phyloP scores from a whole-genome alignment of 2,329 filamentous ascomycete species.

The Aspergillus sp. region DNA sequence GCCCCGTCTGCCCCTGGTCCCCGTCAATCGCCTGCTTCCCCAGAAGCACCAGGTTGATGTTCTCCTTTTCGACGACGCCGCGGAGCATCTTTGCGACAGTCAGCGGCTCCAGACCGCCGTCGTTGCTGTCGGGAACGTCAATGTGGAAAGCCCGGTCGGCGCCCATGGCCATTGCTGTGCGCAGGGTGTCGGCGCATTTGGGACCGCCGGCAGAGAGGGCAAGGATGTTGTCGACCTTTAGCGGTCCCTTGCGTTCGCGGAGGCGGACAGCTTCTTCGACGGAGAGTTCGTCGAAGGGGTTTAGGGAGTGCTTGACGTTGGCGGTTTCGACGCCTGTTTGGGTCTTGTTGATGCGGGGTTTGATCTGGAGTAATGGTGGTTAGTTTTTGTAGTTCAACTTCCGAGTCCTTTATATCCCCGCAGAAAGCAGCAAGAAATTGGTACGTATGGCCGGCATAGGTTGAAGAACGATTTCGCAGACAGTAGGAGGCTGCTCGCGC shows the following conservation, averaged over 20 bases:
- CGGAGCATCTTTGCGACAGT: slow-evolving; percentile 88
- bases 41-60: slow-evolving; percentile 87
- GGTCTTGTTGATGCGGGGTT: slow-evolving; percentile 71
- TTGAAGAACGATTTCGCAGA: background rate
- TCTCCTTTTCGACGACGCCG: slow-evolving; percentile 79
- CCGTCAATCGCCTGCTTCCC: slow-evolving; percentile 99
- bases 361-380: slow-evolving; percentile 55
- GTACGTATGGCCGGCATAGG: background rate
- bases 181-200: slow-evolving; percentile 85
- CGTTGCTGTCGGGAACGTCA: slow-evolving; percentile 73
- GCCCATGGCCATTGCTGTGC: slow-evolving; percentile 98
- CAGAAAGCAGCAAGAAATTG: background rate
- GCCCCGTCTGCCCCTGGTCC: slow-evolving; percentile 92
- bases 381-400: background rate
- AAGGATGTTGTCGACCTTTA: slow-evolving; percentile 87
- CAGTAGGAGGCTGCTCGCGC: slow-evolving; percentile 16
- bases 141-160: slow-evolving; percentile 91
- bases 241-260: slow-evolving; percentile 77
- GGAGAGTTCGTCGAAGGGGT: slow-evolving; percentile 98
- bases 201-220: slow-evolving; percentile 85
- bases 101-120: slow-evolving; percentile 75
- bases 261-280: slow-evolving; percentile 95
- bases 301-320: slow-evolving; percentile 96
- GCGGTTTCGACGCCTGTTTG: slow-evolving; percentile 88
- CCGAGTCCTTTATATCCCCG: background rate